Percentiles rank a stretch among this genome's conserved stretches.
Evolutionary conservation across 2,329 filamentous ascomycete species (phyloP).

Genomic region (Rasamsonia emersonii): DNA sequence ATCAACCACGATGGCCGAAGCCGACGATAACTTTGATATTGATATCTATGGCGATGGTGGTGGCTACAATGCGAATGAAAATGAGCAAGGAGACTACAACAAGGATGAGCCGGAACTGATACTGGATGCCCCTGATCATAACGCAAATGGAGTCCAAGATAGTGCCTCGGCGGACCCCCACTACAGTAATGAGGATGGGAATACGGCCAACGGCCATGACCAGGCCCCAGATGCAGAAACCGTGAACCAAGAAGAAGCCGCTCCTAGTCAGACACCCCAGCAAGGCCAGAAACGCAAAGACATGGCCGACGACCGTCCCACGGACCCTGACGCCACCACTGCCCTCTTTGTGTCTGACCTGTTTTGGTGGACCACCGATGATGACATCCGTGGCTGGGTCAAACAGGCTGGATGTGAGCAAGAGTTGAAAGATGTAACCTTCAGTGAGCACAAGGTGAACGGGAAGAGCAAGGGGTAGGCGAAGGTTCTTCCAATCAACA

Average conservation of each 20-base stretch:
- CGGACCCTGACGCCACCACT: constrained; percentile 53
- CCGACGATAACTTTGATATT: constrained; percentile 63
- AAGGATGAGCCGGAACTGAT: constrained; percentile 32
- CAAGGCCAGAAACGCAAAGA: constrained; percentile 58
- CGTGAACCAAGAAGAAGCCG: constrained; percentile 11
- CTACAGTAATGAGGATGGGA: constrained; percentile 17
- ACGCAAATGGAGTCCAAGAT: constrained; percentile 13
- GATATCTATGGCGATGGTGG: constrained; percentile 59
- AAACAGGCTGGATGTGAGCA: constrained; percentile 70
- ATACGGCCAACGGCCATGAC: constrained; percentile 17
- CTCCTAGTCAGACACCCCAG: constrained; percentile 28
- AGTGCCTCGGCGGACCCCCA: constrained; percentile 14
- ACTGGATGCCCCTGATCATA: constrained; percentile 28
- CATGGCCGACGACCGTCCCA: constrained; percentile 40
- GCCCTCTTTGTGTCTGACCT: constrained; percentile 83
- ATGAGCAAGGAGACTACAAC: constrained; percentile 41
- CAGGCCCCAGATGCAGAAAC: constrained; percentile 14
- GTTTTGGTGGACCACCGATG: constrained; percentile 95
- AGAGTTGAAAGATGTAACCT: constrained; percentile 85
- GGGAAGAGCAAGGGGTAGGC: constrained; percentile 95
- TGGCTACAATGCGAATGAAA: constrained; percentile 32
- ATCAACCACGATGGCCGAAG: constrained; percentile 39
- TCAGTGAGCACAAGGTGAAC: constrained; percentile 98
- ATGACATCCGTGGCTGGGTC: constrained; percentile 84
- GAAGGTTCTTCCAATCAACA: not conserved